Evolutionary conservation across 192 early-diverging fungal species (phyloP), one percentile per base, ranked within the genome.

Genomic region (Backusella sp.): DNA sequence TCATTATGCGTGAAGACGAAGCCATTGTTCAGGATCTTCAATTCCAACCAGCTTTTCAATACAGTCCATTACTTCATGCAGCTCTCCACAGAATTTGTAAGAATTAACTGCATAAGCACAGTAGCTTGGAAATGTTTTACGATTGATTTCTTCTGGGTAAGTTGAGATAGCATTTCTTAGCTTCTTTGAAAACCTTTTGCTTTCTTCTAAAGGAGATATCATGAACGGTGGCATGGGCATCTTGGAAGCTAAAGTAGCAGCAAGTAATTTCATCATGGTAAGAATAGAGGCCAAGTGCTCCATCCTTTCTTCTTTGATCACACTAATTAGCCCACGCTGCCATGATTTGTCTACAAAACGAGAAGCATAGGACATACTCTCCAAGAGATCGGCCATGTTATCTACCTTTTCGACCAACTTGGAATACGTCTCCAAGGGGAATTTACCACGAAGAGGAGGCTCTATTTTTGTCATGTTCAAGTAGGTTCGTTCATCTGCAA

Each of bases 381-480:
- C 36, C 44, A 70, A 19, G 9, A 84, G 42, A 35, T 73, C 74
- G 11, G 76, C 62, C 79, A 84, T 73, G 70, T 81, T 77, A 44
- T 84, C 83, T 19, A 84, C 80, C 30, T 62, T 73, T 21, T 78
- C 67, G 6, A 84, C 32, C 21, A 84, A 39, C 0, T 23, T 30
- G 12, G 36, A 21, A 79, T 84, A 84, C 2, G 66, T 66, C 34
- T 81, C 68, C 14, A 70, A 23, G 12, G 83, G 83, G 39, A 76
- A 84, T 41, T 84, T 73, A 8, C 83, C 83, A 34, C 80, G 76
- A 42, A 84, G 70, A 7, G 83, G 83, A 14, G 83, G 83, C 66
- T 84, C 83, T 44, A 76, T 79, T 26, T 70, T 76, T 42, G 79
- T 62, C 52, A 75, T 66, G 15, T 73, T 59, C n/a, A 84, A 62